Conservation (phyloP, 345 rosid genomes). For the Alliaria petiolata region DNA sequence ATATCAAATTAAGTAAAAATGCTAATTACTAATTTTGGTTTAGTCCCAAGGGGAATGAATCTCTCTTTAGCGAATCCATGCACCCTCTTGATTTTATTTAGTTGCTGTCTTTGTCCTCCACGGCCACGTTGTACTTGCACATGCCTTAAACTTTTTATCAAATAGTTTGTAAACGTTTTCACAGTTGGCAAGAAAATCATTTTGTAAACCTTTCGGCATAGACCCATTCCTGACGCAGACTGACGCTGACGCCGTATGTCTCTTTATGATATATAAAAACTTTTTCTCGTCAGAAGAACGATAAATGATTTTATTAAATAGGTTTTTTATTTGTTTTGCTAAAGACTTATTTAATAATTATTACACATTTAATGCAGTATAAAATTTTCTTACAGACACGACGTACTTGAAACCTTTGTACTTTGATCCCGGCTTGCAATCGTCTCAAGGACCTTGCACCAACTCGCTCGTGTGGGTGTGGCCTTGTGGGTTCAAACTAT, state of each 20-base stretch:
- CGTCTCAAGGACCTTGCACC: no score
- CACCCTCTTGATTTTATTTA: constrained; percentile 11
- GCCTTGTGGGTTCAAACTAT: no score
- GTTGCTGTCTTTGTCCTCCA: neutral
- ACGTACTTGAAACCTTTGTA: no score
- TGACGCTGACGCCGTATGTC: constrained; percentile 19
- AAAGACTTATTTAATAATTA: neutral
- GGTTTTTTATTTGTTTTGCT: no score
- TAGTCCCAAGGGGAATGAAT: constrained; percentile 28
- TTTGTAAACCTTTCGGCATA: constrained; percentile 23
- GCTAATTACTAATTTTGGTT: constrained; percentile 10
- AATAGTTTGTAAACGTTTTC: constrained; percentile 10
- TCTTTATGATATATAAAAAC: neutral
- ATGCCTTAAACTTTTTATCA: constrained; percentile 23
- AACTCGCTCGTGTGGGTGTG: no score
- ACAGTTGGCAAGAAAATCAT: constrained; percentile 31
- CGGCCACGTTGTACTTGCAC: constrained; percentile 20
- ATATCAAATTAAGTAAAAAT: neutral
- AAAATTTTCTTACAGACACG: no score
- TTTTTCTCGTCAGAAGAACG: neutral
- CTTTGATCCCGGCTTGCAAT: no score
- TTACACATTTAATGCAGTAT: neutral
- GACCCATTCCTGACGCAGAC: constrained; percentile 24
- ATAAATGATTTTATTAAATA: neutral
- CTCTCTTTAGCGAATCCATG: constrained; percentile 20